A percentile compares a stretch with the other conserved stretches of the same genome.
Evolutionary conservation across 1,284 basidiomycete species (phyloP).

Genomic region (Caloboletus firmus): DNA sequence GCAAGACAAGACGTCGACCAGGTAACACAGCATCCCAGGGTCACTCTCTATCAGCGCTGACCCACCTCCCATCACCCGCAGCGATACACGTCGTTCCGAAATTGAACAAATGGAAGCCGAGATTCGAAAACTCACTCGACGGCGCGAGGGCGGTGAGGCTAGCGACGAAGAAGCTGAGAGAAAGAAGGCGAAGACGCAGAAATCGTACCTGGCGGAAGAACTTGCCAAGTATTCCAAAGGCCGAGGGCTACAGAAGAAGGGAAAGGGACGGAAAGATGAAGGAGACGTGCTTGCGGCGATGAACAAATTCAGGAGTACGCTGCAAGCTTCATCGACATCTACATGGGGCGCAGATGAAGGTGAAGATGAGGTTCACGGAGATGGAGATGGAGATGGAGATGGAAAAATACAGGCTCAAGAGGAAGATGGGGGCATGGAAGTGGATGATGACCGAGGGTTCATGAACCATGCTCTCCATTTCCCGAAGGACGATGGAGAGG

Average conservation of each 20-base stretch:
- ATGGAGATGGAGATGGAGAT: constrained; percentile 16
- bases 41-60: constrained; percentile 3
- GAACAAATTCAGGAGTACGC: constrained; percentile 69
- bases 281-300: constrained; percentile 74
- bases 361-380: constrained; percentile 32
- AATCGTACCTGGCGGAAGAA: constrained; percentile 77
- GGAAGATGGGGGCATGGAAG: constrained; percentile 66
- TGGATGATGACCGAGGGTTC: constrained; percentile 82
- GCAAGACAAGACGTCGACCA: constrained; percentile 58
- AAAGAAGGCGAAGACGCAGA: constrained; percentile 63
- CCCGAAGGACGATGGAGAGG: constrained; percentile 75
- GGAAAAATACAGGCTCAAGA: constrained; percentile 24
- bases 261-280: constrained; percentile 60
- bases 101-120: constrained; percentile 88
- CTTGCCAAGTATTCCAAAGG: constrained; percentile 75
- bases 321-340: constrained; percentile 47
- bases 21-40: constrained; percentile 36
- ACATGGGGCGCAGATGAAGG: constrained; percentile 36
- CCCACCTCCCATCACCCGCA: constrained; percentile 29
- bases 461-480: constrained; percentile 76
- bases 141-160: constrained; percentile 50
- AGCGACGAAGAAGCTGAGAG: constrained; percentile 57
- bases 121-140: constrained; percentile 70
- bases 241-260: constrained; percentile 58
- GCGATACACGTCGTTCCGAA: constrained; percentile 68